Base-by-base conservation (phyloP, 306 rosid species). In the Fragaria iinumae region DNA sequence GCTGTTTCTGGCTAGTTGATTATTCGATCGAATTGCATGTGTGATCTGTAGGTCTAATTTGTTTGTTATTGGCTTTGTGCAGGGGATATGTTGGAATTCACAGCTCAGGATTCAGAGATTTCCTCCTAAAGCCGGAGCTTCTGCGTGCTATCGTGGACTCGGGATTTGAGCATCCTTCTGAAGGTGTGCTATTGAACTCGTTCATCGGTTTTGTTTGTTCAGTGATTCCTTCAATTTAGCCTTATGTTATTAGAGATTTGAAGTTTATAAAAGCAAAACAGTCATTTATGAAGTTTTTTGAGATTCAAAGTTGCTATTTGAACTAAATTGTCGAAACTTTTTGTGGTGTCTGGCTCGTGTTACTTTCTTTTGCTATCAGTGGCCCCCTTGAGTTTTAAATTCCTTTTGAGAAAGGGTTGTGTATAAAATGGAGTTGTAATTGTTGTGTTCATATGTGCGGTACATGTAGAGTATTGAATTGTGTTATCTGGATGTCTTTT, bases 71-170 rank as follows among this genome's bases (percentile, higher is more conserved):
- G 41, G 73, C 21, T 39, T 4, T 16, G 20, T 2, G 65, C 57
- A 96, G 99, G 89, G 99, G 99, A 74, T 96, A 96, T 77, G 99
- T 96, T 6, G 99, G 99, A 75, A 96, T 96, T 71, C 99, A 96
- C 83, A 96, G 99, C 83, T 96, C 99, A 50, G 99, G 99, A 78
- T 96, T 96, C 81, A 88, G 99, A 89, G 99, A 96, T 89, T 96
- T 96, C 80, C 98, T 96, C 69, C 86, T 95, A 78, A 95, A 95
- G 90, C 98, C 99, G 76, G 99, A 95, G 87, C 99, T 95, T 77
- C 98, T 95, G 13, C 97, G 99, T 5, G 96, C 99, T 77, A 95
- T 95, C 70, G 99, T 95, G 65, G 99, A 96, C 85, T 96, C 99
- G 0, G 99, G 99, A 66, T 96, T 96, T 88, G 99, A 96, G 91